A percentile compares a stretch with the other conserved stretches of the same genome.
These are phyloP conservation scores for Lachnellula arida DNA, from an alignment of 2,329 filamentous ascomycete species.

Conservation along the genomic window DNA sequence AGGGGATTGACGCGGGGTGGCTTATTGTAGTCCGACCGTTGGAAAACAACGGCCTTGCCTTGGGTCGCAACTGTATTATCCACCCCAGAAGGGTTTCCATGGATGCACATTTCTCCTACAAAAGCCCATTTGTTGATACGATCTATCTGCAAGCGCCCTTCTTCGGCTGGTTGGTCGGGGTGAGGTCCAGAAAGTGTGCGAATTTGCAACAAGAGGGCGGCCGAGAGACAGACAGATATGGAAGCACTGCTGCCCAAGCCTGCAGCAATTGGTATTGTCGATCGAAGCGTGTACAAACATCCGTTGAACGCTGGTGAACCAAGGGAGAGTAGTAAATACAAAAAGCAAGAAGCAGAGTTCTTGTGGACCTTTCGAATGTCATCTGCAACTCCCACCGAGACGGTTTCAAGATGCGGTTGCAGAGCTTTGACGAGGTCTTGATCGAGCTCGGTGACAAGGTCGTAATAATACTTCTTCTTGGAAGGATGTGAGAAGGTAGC, in stretches of 20 bases:
- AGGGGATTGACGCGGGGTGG: slow-evolving; percentile 73
- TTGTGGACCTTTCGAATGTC: slow-evolving; percentile 79
- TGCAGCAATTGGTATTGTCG: slow-evolving; percentile 87
- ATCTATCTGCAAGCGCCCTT: slow-evolving; percentile 86
- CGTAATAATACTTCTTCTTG: slow-evolving; percentile 95
- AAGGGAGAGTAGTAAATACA: slow-evolving; percentile 89
- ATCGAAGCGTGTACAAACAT: slow-evolving; percentile 85
- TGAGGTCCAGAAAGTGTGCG: slow-evolving; percentile 86
- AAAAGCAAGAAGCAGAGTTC: slow-evolving; percentile 75
- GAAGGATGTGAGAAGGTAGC: slow-evolving; percentile 68
- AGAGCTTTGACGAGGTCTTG: slow-evolving; percentile 75
- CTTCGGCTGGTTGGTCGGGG: slow-evolving; percentile 80
- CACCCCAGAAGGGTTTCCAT: slow-evolving; percentile 92
- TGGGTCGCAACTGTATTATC: slow-evolving; percentile 95
- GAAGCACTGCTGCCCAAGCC: slow-evolving; percentile 93
- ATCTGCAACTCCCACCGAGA: slow-evolving; percentile 63
- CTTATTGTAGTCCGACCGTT: slow-evolving; percentile 70
- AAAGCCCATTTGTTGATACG: slow-evolving; percentile 98
- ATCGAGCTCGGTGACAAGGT: slow-evolving; percentile 79
- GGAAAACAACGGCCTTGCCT: slow-evolving; percentile 91
- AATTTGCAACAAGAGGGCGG: slow-evolving; percentile 81
- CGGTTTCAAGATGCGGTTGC: slow-evolving; percentile 67
- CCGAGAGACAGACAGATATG: slow-evolving; percentile 81
- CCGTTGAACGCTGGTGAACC: slow-evolving; percentile 74
- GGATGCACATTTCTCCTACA: slow-evolving; percentile 94